Conservation (phyloP, 202 grass and related monocot species). For the Zoysia matrella region DNA sequence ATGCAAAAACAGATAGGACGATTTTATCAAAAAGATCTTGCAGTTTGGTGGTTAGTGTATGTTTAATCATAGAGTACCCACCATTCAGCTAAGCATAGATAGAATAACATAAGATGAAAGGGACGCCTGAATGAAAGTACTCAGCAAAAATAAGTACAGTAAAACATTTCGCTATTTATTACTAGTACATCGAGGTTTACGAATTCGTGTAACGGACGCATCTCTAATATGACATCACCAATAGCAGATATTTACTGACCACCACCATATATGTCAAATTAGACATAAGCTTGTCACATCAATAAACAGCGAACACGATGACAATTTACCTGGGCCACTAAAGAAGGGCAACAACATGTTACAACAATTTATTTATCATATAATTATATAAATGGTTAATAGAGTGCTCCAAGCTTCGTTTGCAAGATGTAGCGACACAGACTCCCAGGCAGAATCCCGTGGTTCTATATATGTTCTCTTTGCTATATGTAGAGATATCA, state of each 20-base stretch:
- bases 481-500: too few relatives aligned
- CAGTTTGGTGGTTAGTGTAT: constrained; percentile 16
- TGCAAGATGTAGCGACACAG: too few relatives aligned
- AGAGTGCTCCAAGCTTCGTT: too few relatives aligned
- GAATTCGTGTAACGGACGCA: constrained; percentile 28
- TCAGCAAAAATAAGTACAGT: background rate
- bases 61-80: constrained; percentile 40
- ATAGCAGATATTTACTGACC: background rate
- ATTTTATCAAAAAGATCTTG: constrained; percentile 27
- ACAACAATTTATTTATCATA: too few relatives aligned
- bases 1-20: constrained; percentile 19
- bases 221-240: constrained; percentile 28
- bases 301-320: background rate
- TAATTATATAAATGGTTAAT: too few relatives aligned
- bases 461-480: too few relatives aligned
- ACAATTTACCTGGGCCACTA: background rate
- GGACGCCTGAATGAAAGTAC: background rate
- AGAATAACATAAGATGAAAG: constrained; percentile 31
- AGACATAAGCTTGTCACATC: constrained; percentile 9
- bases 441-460: too few relatives aligned
- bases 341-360: background rate
- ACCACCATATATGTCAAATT: background rate
- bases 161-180: constrained; percentile 19
- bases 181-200: constrained; percentile 13
- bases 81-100: constrained; percentile 23